Conservation (phyloP, 306 rosid genomes). For the Lagenaria siceraria region DNA sequence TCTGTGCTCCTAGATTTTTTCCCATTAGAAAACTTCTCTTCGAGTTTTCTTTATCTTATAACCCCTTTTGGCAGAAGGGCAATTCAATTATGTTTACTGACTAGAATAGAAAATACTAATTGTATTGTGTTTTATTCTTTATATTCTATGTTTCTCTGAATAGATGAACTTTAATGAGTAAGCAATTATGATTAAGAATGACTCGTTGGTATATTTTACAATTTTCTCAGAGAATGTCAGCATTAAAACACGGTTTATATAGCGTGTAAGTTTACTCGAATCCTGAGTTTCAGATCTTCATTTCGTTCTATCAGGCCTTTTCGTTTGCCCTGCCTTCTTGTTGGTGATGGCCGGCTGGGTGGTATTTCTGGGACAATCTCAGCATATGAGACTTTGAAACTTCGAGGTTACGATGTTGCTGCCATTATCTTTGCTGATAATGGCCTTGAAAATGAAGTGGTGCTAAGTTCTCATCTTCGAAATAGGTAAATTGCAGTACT, state of each 20-base stretch:
- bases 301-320: slow-evolving; percentile 48
- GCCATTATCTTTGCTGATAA: slow-evolving; percentile 75
- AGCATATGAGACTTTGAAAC: slow-evolving; percentile 75
- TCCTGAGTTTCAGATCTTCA: not conserved
- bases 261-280: not conserved
- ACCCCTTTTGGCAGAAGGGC: not conserved
- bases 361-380: slow-evolving; percentile 93
- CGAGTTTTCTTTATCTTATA: not conserved
- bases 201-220: not conserved
- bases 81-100: not conserved
- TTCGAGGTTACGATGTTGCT: slow-evolving; percentile 76
- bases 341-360: slow-evolving; percentile 85
- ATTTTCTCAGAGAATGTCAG: not conserved
- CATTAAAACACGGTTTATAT: not conserved
- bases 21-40: not conserved
- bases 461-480: slow-evolving; percentile 51
- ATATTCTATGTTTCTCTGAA: not conserved
- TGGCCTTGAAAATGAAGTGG: slow-evolving; percentile 80
- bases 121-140: not conserved
- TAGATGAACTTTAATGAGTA: not conserved
- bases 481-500: slow-evolving; percentile 36
- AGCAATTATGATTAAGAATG: not conserved
- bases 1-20: not conserved
- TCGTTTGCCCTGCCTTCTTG: slow-evolving; percentile 79
- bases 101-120: not conserved